Percentiles rank a stretch among this genome's conserved stretches.
Conservation (phyloP, 495 filamentous ascomycete species). For the Podospora fimiseda region DNA sequence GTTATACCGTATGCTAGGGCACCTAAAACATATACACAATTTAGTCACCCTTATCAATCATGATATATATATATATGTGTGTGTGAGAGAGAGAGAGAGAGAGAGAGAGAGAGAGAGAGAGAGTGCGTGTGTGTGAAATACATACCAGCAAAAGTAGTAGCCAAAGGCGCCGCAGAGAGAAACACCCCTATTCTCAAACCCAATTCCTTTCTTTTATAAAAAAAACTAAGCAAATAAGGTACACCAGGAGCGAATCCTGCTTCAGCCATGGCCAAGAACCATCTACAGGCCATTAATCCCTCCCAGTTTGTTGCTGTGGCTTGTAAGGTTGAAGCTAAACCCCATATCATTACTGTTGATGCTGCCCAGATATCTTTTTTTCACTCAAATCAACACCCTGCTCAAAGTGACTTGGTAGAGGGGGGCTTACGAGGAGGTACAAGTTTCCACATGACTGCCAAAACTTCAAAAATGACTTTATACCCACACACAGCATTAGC, state of each 20-base stretch:
- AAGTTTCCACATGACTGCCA: constrained; percentile 66
- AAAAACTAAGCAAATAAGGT: constrained; percentile 73
- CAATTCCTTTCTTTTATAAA: constrained; percentile 73
- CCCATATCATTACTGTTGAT: constrained; percentile 31
- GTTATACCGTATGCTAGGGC: constrained; percentile 81
- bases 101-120: too few species aligned
- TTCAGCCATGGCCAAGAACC: constrained; percentile 62
- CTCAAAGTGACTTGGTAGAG: neutral
- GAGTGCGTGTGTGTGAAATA: neutral
- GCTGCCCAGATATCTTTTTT: constrained; percentile 32
- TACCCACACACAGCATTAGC: too few species aligned
- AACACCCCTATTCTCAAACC: constrained; percentile 73
- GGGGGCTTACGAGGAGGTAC: constrained; percentile 42
- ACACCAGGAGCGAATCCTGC: constrained; percentile 64
- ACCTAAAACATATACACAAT: neutral
- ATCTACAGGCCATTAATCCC: constrained; percentile 60
- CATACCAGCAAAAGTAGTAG: constrained; percentile 69
- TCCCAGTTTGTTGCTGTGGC: constrained; percentile 55
- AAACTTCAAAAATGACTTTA: constrained; percentile 58
- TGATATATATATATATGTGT: too few species aligned
- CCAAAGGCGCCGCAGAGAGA: constrained; percentile 70
- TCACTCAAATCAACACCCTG: too few species aligned
- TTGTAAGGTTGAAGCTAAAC: constrained; percentile 54
- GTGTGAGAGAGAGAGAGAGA: too few species aligned
- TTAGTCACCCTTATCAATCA: neutral